These are phyloP conservation scores for Thelonectria olida DNA, from an alignment of 2,329 filamentous ascomycete species.

Conservation along the genomic window DNA sequence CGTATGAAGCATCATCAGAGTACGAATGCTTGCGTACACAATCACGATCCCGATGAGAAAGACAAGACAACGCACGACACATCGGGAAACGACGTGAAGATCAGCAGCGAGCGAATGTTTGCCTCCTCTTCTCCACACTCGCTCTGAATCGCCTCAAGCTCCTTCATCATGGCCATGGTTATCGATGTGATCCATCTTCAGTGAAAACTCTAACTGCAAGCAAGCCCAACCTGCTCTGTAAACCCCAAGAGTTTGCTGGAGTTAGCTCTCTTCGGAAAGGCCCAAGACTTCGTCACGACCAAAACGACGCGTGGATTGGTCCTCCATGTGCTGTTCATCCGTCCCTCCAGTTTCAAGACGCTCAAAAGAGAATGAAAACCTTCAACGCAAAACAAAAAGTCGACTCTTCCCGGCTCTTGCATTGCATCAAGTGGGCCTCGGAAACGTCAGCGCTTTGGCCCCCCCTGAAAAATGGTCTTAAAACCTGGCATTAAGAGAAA, in stretches of 20 bases:
- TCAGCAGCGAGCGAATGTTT: not conserved
- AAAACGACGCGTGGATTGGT: not conserved
- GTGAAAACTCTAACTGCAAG: no score
- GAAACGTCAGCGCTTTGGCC: slow-evolving; percentile 22
- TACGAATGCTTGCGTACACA: not conserved
- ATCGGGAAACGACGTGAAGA: not conserved
- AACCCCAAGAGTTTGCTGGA: no score
- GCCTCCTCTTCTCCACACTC: not conserved
- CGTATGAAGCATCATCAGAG: no score
- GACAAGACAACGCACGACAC: not conserved
- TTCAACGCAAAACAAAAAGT: not conserved
- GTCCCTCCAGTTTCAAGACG: slow-evolving; percentile 12
- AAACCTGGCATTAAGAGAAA: not conserved
- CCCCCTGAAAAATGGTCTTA: not conserved
- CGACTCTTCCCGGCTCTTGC: not conserved
- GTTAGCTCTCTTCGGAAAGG: no score
- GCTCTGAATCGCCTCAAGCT: not conserved
- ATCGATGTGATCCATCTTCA: no score
- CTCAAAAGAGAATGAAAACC: not conserved
- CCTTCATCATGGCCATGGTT: no score
- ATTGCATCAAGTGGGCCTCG: slow-evolving; percentile 10
- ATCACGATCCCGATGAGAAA: not conserved
- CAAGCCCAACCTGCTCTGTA: no score
- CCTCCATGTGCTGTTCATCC: not conserved
- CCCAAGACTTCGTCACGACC: no score